A percentile compares a stretch with the other conserved stretches of the same genome.
These are phyloP conservation scores for Magnolia sinica DNA, from an alignment of 164 flowering plant species.

Conservation along the genomic window DNA sequence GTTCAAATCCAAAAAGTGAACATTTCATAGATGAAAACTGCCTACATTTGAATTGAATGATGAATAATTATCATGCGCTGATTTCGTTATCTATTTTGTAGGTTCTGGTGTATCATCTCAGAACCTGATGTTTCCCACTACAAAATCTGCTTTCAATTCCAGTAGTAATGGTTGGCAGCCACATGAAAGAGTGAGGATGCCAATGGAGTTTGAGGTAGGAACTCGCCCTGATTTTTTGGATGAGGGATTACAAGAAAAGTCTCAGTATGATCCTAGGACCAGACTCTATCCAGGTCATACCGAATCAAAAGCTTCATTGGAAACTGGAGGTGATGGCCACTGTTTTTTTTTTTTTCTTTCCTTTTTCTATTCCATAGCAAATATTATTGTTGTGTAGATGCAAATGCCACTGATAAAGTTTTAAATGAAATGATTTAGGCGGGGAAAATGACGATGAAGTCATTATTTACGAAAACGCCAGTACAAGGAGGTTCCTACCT, in stretches of 20 bases:
- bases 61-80: background rate
- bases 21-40: background rate
- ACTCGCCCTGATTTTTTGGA: background rate
- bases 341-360: constrained; percentile 12
- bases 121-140: constrained; percentile 20
- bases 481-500: constrained; percentile 48
- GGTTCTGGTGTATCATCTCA: constrained; percentile 30
- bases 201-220: constrained; percentile 5
- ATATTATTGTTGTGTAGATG: constrained; percentile 21
- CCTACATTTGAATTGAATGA: background rate
- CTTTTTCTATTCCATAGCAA: constrained; percentile 13
- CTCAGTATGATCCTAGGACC: background rate
- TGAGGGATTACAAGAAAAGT: background rate
- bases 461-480: constrained; percentile 34
- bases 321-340: constrained; percentile 19
- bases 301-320: background rate
- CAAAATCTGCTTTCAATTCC: constrained; percentile 7
- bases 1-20: constrained; percentile 19
- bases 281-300: background rate
- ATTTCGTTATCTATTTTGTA: constrained; percentile 21
- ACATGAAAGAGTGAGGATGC: background rate
- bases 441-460: constrained; percentile 28
- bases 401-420: constrained; percentile 28
- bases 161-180: background rate
- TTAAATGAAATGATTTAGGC: constrained; percentile 22